Evolutionary conservation across 1,284 basidiomycete genomes (phyloP), one percentile per base, ranked within the genome.

Genomic region (Tremellales sp.): DNA sequence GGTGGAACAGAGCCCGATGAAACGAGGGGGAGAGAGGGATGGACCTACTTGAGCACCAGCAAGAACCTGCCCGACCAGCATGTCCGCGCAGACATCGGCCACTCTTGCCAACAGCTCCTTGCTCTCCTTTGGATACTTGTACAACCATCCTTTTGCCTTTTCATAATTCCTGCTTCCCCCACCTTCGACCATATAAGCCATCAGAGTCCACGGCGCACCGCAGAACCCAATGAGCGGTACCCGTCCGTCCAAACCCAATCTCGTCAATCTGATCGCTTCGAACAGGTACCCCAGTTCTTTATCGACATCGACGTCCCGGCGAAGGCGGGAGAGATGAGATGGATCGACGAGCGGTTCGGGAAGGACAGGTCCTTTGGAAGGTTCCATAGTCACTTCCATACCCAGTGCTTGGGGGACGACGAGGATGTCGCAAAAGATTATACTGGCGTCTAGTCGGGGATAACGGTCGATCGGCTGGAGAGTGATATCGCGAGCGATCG

Each of bases 341-440:
- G 89, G 89, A 1, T 80, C 83, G 49, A 79, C 72, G 54, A 97
- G 82, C 1, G 93, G 92, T 39, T 84, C 78, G 2, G 92, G 88
- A 64, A 97, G 91, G 63, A 80, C 77, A 1, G 92, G 92, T 0
- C 87, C 91, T 37, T 68, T 61, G 33, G 65, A 70, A 1, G 89
- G 89, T 63, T 87, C 87, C 92, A 97, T 97, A 63, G 87, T 77
- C 1, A 97, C 89, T 63, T 86, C 85, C 83, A 97, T 86, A 24
- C 92, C 92, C 82, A 97, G 82, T 17, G 92, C 92, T 71, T 97
- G 91, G 0, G 92, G 93, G 48, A 97, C 79, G 72, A 97, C 92
- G 58, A 97, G 85, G 73, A 97, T 93, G 73, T 96, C 92, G 64
- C 84, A 88, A 78, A 97, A 97, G 74, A 97, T 96, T 76, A 97